A percentile compares a stretch with the other conserved stretches of the same genome.
Evolutionary conservation across 2,329 filamentous ascomycete species (phyloP).

Genomic region (Hypocreales sp.): DNA sequence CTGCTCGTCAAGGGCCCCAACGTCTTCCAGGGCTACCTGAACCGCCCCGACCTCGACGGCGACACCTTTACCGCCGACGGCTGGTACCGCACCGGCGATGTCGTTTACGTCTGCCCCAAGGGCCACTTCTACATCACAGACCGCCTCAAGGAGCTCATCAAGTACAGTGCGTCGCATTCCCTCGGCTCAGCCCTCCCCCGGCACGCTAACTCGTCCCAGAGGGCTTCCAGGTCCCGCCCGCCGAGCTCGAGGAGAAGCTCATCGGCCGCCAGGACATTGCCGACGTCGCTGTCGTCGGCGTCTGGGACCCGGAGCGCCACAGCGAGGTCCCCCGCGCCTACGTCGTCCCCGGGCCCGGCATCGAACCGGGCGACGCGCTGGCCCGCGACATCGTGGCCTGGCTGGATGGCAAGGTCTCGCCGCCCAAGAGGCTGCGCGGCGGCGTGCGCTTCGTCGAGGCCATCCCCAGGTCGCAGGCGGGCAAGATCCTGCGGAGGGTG

Average conservation of each 20-base stretch:
- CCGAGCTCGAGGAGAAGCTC: constrained; percentile 42
- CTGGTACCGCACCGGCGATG: constrained; percentile 83
- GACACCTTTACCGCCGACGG: constrained; percentile 62
- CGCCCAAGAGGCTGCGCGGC: constrained; percentile 53
- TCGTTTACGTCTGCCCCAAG: constrained; percentile 61
- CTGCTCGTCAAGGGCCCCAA: constrained; percentile 69
- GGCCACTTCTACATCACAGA: constrained; percentile 87
- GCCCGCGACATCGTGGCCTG: constrained; percentile 19
- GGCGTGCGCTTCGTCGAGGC: constrained; percentile 52
- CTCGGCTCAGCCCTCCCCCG: neutral
- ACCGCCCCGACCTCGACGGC: constrained; percentile 53
- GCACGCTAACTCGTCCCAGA: constrained; percentile 16
- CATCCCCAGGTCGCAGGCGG: constrained; percentile 53
- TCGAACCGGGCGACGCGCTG: constrained; percentile 16
- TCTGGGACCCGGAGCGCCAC: constrained; percentile 40
- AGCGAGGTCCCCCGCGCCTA: constrained; percentile 50
- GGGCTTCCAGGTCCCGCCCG: constrained; percentile 55
- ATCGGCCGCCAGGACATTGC: constrained; percentile 25
- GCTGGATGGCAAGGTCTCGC: constrained; percentile 42
- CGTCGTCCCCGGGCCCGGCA: constrained; percentile 19
- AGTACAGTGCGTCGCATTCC: constrained; percentile 30
- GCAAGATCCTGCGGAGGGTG: constrained; percentile 31
- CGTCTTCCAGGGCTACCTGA: constrained; percentile 64
- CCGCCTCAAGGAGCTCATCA: constrained; percentile 54
- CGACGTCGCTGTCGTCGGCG: constrained; percentile 51